These are phyloP conservation scores for Ascochyta pisi DNA, from an alignment of 2,329 filamentous ascomycete genomes.

Conservation along the genomic window DNA sequence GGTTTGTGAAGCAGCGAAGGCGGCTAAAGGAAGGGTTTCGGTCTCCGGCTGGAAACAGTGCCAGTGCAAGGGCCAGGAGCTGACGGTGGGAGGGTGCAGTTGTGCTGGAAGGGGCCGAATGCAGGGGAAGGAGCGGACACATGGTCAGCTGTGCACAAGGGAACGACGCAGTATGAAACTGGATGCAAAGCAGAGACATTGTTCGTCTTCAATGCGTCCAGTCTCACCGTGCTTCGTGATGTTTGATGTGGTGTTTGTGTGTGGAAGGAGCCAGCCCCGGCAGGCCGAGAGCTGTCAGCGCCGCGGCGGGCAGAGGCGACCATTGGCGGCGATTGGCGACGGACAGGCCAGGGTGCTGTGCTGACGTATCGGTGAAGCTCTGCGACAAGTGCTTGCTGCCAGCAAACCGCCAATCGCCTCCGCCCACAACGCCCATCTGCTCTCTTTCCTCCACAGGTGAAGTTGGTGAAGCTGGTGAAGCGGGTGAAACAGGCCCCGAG, in stretches of 20 bases:
- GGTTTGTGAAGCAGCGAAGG: background rate
- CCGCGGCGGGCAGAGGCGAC: slow-evolving; percentile 2
- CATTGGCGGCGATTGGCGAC: background rate
- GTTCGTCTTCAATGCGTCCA: slow-evolving; percentile 6
- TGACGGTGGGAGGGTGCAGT: background rate
- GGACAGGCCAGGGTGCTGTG: background rate
- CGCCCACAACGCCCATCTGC: background rate
- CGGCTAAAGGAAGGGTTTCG: slow-evolving; percentile 2
- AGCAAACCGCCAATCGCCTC: slow-evolving; percentile 11
- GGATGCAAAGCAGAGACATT: background rate
- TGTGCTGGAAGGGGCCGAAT: background rate
- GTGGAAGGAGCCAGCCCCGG: background rate
- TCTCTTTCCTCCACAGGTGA: background rate
- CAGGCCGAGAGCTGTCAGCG: slow-evolving; percentile 6
- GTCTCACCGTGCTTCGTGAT: slow-evolving; percentile 11
- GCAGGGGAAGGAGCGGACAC: background rate
- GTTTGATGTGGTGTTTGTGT: slow-evolving; percentile 8
- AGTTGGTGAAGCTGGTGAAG: background rate
- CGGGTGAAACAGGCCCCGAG: slow-evolving; percentile 5
- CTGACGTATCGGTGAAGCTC: no score
- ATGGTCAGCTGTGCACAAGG: slow-evolving; percentile 3
- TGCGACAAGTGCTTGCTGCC: slow-evolving; percentile 1
- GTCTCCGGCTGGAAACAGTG: slow-evolving; percentile 1
- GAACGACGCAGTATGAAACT: slow-evolving; percentile 2
- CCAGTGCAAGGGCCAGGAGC: background rate